These are phyloP conservation scores for Mycena crocata DNA, from an alignment of 768 basidiomycete genomes.

Conservation along the genomic window DNA sequence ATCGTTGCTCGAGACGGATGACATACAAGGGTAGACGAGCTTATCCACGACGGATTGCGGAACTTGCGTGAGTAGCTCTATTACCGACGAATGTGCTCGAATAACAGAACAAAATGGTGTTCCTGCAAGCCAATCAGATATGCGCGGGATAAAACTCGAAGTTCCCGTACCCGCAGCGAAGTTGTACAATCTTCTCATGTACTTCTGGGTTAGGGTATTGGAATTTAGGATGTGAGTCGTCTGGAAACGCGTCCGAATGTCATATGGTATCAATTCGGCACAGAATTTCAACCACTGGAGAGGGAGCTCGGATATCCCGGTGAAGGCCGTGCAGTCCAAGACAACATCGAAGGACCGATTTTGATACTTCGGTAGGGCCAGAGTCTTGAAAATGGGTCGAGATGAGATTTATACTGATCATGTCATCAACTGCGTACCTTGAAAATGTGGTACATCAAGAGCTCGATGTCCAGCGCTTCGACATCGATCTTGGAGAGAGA, in stretches of 20 bases:
- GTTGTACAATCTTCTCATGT: conserved; percentile 82
- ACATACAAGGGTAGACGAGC: conserved; percentile 68
- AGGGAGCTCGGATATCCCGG: conserved; percentile 80
- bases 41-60: conserved; percentile 58
- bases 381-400: conserved; percentile 51
- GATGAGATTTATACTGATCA: not conserved
- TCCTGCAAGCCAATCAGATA: conserved; percentile 48
- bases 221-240: conserved; percentile 79
- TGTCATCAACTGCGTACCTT: conserved; percentile 57
- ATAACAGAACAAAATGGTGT: conserved; percentile 63
- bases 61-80: conserved; percentile 68
- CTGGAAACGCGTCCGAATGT: conserved; percentile 72
- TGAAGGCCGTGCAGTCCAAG: conserved; percentile 85
- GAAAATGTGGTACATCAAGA: conserved; percentile 82
- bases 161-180: conserved; percentile 61
- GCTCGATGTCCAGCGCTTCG: conserved; percentile 81
- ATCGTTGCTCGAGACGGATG: not conserved
- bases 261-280: conserved; percentile 77
- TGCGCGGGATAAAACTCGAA: not conserved
- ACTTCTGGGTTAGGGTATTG: conserved; percentile 76
- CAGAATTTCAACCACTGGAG: conserved; percentile 85
- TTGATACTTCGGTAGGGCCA: conserved; percentile 60
- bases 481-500: conserved; percentile 79
- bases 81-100: conserved; percentile 71
- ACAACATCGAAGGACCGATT: conserved; percentile 75